Conservation (phyloP, 306 rosid genomes). For the Ziziphus jujuba region DNA sequence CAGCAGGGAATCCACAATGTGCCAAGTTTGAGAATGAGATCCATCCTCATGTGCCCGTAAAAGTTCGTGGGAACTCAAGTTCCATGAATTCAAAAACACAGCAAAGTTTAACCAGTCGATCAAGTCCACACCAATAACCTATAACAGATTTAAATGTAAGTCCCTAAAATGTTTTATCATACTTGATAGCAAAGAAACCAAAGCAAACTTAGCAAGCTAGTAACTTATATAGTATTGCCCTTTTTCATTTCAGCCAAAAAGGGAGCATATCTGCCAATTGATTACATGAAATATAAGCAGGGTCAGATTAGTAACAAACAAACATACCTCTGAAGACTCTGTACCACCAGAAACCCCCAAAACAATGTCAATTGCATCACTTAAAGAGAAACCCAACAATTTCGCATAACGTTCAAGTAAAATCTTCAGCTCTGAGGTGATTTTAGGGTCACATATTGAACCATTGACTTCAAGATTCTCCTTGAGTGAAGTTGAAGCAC, state of each 20-base stretch:
- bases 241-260: too few relatives aligned
- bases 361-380: slow-evolving; percentile 63
- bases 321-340: slow-evolving; percentile 60
- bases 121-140: slow-evolving; percentile 74
- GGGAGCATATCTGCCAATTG: too few relatives aligned
- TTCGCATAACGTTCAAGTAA: slow-evolving; percentile 80
- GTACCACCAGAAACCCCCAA: slow-evolving; percentile 46
- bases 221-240: not conserved
- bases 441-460: slow-evolving; percentile 46
- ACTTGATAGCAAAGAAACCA: not conserved
- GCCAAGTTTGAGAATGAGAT: slow-evolving; percentile 48
- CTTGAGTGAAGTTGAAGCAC: slow-evolving; percentile 67
- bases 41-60: slow-evolving; percentile 43
- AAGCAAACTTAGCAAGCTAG: not conserved
- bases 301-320: not conserved
- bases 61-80: slow-evolving; percentile 65
- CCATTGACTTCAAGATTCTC: slow-evolving; percentile 73
- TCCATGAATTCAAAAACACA: slow-evolving; percentile 85
- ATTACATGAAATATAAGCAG: not conserved
- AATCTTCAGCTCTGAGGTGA: slow-evolving; percentile 63
- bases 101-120: slow-evolving; percentile 87
- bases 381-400: slow-evolving; percentile 63
- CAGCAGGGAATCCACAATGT: slow-evolving; percentile 59
- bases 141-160: slow-evolving; percentile 24
- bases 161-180: too few relatives aligned